Evolutionary conservation across 345 rosid species (phyloP), one percentile per base, ranked within the genome.

Genomic region (Eucalyptus victrix): DNA sequence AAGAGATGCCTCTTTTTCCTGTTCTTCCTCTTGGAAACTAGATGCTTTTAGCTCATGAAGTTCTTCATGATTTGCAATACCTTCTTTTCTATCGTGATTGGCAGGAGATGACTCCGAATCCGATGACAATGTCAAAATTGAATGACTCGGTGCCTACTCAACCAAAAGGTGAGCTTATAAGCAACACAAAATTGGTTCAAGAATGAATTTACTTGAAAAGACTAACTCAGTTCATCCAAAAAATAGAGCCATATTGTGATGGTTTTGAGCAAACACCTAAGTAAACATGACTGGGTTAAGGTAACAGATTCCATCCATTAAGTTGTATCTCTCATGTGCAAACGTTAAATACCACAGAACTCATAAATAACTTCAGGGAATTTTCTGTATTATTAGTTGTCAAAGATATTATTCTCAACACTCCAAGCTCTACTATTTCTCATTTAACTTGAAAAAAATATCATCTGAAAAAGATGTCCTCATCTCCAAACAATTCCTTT

Each of bases 61-160:
- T 90, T 90, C 92, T 76, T 24, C 88, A 62, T 32, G 87, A 65
- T 60, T 62, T 65, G 45, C 80, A 40, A 19, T 87, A 12, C 45
- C 85, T 88, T 91, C 91, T 62, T 58, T 89, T 88, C 12, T 34
- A 24, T 87, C 88, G 87, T 87, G 88, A 92, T 88, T 89, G 53
- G 88, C 90, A 67, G 92, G 94, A 90, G 90, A 91, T 87, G 95
- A 92, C 92, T 97, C 99, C 49, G 98, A 94, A 93, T 96, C 99
- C 65, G 97, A 97, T 87, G 98, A 95, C 86, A 96, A 58, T 67
- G 92, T 86, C 93, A 40, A 95, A 65, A 95, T 87, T 87, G 93
- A 91, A 93, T 86, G 91, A 86, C 92, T 88, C 44, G 69, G 80
- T 87, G 89, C 93, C 98, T 96, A 93, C 88, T 91, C 88, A 91